Base-by-base conservation (phyloP, 805 yeast species). In the Aciculoconidium aculeatum region DNA sequence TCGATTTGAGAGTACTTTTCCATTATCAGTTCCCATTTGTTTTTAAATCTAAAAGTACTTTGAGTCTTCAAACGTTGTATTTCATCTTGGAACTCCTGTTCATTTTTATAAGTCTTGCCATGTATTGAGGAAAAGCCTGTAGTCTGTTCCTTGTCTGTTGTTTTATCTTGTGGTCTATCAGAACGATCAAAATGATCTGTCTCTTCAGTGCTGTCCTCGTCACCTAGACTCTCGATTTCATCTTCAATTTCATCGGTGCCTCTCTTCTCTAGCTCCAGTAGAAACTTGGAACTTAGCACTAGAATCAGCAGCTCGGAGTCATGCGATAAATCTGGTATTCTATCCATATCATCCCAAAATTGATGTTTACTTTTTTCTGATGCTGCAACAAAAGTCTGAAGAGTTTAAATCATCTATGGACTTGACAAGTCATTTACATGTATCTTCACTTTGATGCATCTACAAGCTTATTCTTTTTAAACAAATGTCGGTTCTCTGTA, bases 21-120 rank as follows among this genome's bases (percentile, higher is more conserved):
- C 6, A 79, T 64, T 16, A 79, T 72, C 9, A 60, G 55, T 13
- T 61, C 56, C 85, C 85, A 78, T 19, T 47, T 51, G 21, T 26
- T 22, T 20, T 37, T 35, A 30, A 59, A 57, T 31, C 47, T 45
- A 12, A 35, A 28, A n/a, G 47, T 45, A 39, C 60, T 59, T 15
- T 46, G 46, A n/a, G 36, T 36, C 32, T 58, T 53, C 11, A 58
- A 44, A 15, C 40, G 38, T 18, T 43, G 41, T 15, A 58, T 41
- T 21, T 54, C 50, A 3, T 41, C 39, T 11, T 49, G 50, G 23
- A 46, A 44, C 16, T 41, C 50, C 17, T 33, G 15, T 22, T 46
- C 54, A 15, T 17, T 26, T 7, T 23, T 27, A 26, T 28, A 34
- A 11, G 14, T 15, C 11, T 19, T 25, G n/a, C 23, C 31, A 16